phyloP scores from a whole-genome alignment of 495 filamentous ascomycete genomes.

The Tuber aestivum region DNA sequence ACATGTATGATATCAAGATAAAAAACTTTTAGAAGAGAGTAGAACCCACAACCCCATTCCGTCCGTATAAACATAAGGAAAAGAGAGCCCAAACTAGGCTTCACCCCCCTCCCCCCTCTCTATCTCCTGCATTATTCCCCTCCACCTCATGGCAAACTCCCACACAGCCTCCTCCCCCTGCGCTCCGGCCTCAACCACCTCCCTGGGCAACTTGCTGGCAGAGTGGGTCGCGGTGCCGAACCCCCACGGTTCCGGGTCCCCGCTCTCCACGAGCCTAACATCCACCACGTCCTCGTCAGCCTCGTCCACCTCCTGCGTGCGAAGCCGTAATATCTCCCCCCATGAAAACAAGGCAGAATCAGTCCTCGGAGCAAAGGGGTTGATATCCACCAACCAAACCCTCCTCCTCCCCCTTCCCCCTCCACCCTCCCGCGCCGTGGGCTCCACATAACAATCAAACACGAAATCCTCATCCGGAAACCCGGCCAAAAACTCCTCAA shows the following conservation, averaged over 20 bases:
- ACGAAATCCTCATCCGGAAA: constrained; percentile 80
- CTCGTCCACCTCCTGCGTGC: constrained; percentile 45
- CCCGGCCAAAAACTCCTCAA: constrained; percentile 60
- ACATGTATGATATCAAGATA: not conserved
- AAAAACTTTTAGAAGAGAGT: not conserved
- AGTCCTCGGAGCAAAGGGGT: constrained; percentile 87
- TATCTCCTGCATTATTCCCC: constrained; percentile 60
- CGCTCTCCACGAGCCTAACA: constrained; percentile 66
- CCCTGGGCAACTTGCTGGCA: constrained; percentile 88
- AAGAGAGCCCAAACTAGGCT: not conserved
- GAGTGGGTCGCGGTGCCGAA: constrained; percentile 84
- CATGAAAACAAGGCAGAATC: constrained; percentile 87
- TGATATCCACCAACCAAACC: constrained; percentile 87
- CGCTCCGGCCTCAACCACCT: constrained; percentile 84
- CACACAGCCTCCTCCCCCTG: constrained; percentile 67
- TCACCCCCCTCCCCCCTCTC: constrained; percentile 30
- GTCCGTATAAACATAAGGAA: not conserved
- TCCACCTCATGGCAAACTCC: constrained; percentile 85
- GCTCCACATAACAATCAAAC: constrained; percentile 76
- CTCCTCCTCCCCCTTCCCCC: constrained; percentile 44
- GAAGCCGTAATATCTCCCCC: constrained; percentile 71
- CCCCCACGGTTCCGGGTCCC: constrained; percentile 52
- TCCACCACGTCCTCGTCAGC: constrained; percentile 53
- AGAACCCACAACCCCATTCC: not conserved
- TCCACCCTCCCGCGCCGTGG: constrained; percentile 57